Evolutionary conservation across 2,329 filamentous ascomycete genomes (phyloP), one percentile per base, ranked within the genome.

Genomic region (Fonsecaea pedrosoi): DNA sequence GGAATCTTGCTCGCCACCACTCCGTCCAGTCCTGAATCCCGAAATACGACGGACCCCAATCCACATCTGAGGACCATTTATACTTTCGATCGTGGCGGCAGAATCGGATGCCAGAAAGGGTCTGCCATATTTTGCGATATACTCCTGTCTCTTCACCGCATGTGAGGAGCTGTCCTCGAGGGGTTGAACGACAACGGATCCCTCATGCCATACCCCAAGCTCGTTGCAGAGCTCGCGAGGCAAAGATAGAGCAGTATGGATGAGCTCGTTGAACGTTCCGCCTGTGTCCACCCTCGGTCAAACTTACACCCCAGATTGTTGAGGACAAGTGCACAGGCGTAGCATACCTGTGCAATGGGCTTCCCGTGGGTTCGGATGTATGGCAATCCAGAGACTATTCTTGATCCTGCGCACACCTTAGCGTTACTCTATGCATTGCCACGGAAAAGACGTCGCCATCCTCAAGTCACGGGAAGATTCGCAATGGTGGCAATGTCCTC

Each of bases 281-380:
- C 15, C 32, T 25, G 4, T 32, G 34, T 61, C 32, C 54, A 18
- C 21, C 32, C 34, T 40, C 54, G 6, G 37, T 15, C 35, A 54
- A 37, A 25, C 81, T 83, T 40, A 82, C 82, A 57, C 15, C 8
- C 18, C 15, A n/a, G 8, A n/a, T n/a, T n/a, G 15, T n/a, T 5
- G 40, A n/a, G 10, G 40, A 42, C 40, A 25, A 25, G 25, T 2
- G 25, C 25, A 25, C 25, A 25, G 25, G 2, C 25, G 2, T 25
- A 25, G 25, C 25, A 25, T 25, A 25, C 25, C 25, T 25, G 25
- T 25, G 25, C 25, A 1, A 25, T 25, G 25, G 25, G 25, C 1
- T 25, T 25, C 25, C 25, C 21, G 21, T 25, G 25, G 25, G 25
- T 25, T 25, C 25, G 25, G 1, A 25, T 25, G 25, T 2, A 25